Evolutionary conservation across 352 stramenopile species (phyloP).

Genomic region (Phytophthora colocasiae): DNA sequence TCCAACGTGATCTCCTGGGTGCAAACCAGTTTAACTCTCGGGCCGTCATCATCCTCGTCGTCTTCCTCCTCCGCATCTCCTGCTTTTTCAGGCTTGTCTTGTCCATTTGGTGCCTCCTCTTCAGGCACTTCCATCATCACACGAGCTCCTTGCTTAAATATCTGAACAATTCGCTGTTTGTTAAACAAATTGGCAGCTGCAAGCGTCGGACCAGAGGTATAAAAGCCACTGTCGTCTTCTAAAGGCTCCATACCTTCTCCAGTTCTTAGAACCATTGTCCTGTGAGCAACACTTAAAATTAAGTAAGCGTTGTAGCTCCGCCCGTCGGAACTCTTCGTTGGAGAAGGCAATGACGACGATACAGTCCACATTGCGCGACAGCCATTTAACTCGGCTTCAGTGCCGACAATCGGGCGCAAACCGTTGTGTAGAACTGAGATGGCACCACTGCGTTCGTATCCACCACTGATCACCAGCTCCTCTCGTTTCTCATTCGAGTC

Average conservation of each 20-base stretch:
- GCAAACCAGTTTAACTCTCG: constrained; percentile 73
- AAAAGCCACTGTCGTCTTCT: constrained; percentile 87
- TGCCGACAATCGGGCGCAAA: constrained; percentile 84
- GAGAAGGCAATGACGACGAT: constrained; percentile 62
- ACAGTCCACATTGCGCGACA: constrained; percentile 90
- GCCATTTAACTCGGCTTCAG: constrained; percentile 79
- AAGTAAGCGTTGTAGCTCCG: constrained; percentile 80
- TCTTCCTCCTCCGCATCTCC: constrained; percentile 33
- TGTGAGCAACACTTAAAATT: constrained; percentile 81
- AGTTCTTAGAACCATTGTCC: constrained; percentile 87
- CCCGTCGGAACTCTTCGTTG: constrained; percentile 56
- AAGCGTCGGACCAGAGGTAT: constrained; percentile 81
- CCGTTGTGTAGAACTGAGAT: constrained; percentile 85
- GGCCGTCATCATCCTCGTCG: constrained; percentile 58
- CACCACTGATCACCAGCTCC: constrained; percentile 81
- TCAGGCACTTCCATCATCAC: constrained; percentile 81
- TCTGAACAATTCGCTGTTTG: constrained; percentile 85
- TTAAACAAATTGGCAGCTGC: constrained; percentile 83
- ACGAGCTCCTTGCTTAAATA: constrained; percentile 85
- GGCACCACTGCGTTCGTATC: constrained; percentile 61
- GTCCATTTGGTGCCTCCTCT: constrained; percentile 33
- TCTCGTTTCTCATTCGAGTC: constrained; percentile 84
- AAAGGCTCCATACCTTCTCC: constrained; percentile 87
- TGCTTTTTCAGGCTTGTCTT: constrained; percentile 29
- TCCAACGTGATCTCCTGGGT: constrained; percentile 88